A percentile compares a stretch with the other conserved stretches of the same genome.
Evolutionary conservation across 441 rosid genomes (phyloP).

Genomic region (Breynia disticha): DNA sequence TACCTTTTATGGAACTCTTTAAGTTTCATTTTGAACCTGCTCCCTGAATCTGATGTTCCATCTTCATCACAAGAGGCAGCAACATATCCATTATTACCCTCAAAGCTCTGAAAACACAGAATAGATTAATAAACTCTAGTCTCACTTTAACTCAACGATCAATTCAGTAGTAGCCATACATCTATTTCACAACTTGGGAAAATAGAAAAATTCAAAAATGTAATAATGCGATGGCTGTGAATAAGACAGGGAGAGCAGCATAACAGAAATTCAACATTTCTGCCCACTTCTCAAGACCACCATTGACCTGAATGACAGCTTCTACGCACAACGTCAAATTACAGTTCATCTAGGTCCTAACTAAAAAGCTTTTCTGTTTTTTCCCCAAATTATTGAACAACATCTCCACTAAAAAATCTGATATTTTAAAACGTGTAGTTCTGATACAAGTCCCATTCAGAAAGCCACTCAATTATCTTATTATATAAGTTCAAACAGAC

Average conservation of each 20-base stretch:
- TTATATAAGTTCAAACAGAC: no score
- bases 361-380: neutral
- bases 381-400: neutral
- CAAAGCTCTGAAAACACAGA: conserved; percentile 38
- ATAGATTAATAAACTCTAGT: neutral
- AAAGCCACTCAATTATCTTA: no score
- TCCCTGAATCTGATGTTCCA: conserved; percentile 55
- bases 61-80: conserved; percentile 53
- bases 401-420: neutral
- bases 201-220: neutral
- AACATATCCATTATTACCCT: conserved; percentile 47
- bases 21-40: conserved; percentile 69
- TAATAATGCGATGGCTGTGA: no score
- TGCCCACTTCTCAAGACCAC: no score
- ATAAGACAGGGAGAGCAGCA: no score
- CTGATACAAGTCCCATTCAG: no score
- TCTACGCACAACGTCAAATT: neutral
- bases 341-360: neutral
- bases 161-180: neutral
- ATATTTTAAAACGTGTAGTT: no score
- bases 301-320: neutral
- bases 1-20: conserved; percentile 81
- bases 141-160: neutral
- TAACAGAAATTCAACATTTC: no score
- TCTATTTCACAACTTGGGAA: neutral